Conservation (phyloP, 2,329 filamentous ascomycete species). For the Penicillium sp. region DNA sequence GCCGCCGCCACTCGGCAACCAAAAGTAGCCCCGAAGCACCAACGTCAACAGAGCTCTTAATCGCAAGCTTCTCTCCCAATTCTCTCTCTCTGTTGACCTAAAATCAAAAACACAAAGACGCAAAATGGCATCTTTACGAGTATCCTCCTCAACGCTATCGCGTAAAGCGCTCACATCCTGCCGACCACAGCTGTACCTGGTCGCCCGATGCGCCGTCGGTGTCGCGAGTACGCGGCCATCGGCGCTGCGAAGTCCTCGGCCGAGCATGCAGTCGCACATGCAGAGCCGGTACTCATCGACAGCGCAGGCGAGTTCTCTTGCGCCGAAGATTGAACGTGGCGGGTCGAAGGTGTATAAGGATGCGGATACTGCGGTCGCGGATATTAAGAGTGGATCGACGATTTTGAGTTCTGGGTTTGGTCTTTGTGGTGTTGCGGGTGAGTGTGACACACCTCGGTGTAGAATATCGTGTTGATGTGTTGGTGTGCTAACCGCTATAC, state of each 20-base stretch:
- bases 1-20: slow-evolving; percentile 31
- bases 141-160: slow-evolving; percentile 33
- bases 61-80: neutral
- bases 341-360: slow-evolving; percentile 47
- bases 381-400: slow-evolving; percentile 72
- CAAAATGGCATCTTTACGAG: slow-evolving; percentile 36
- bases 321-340: slow-evolving; percentile 39
- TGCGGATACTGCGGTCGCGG: slow-evolving; percentile 72
- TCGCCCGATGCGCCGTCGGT: slow-evolving; percentile 23
- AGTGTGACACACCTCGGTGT: slow-evolving; percentile 21
- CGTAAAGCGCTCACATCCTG: slow-evolving; percentile 33
- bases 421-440: slow-evolving; percentile 76
- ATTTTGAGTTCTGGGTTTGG: slow-evolving; percentile 81
- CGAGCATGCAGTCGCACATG: neutral
- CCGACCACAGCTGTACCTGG: slow-evolving; percentile 32
- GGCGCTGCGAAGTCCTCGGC: slow-evolving; percentile 8
- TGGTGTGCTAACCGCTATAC: slow-evolving; percentile 15
- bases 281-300: slow-evolving; percentile 16
- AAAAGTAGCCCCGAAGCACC: slow-evolving; percentile 39
- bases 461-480: neutral
- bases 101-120: neutral
- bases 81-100: neutral
- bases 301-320: slow-evolving; percentile 14
- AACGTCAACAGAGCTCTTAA: slow-evolving; percentile 23
- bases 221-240: slow-evolving; percentile 20